phyloP scores from a whole-genome alignment of 192 early-diverging fungal species.

The Mortierella alpina region DNA sequence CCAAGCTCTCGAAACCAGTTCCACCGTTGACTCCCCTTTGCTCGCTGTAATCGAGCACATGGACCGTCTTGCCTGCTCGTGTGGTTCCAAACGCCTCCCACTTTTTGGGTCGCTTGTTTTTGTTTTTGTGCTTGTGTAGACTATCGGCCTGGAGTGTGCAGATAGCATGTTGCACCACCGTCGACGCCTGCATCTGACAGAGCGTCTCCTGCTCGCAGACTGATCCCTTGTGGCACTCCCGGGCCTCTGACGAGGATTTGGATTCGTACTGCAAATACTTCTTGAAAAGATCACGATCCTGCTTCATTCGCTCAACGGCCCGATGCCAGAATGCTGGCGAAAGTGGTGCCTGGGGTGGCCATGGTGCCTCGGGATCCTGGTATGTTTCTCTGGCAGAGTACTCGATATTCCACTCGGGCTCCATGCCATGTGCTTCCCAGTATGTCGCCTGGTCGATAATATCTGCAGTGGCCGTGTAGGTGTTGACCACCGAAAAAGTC shows the following conservation, averaged over 20 bases:
- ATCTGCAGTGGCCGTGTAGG: slow-evolving; percentile 61
- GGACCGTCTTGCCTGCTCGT: slow-evolving; percentile 8
- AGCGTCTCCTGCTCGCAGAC: slow-evolving; percentile 20
- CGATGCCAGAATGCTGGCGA: slow-evolving; percentile 62
- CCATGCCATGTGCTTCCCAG: slow-evolving; percentile 48
- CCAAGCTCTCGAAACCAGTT: no score
- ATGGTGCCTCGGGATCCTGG: background rate
- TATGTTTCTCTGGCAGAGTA: slow-evolving; percentile 60
- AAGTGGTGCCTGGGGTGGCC: slow-evolving; percentile 31
- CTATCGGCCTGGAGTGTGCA: slow-evolving; percentile 11
- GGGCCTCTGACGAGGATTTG: slow-evolving; percentile 45
- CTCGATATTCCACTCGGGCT: slow-evolving; percentile 61
- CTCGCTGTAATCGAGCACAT: slow-evolving; percentile 12
- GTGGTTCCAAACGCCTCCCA: slow-evolving; percentile 18
- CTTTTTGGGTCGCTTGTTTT: slow-evolving; percentile 22
- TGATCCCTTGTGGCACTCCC: slow-evolving; percentile 15
- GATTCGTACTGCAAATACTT: slow-evolving; percentile 54
- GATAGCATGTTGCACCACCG: slow-evolving; percentile 20
- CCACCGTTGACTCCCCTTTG: slow-evolving; percentile 6
- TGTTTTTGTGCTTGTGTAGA: background rate
- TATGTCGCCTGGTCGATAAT: slow-evolving; percentile 46
- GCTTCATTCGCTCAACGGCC: slow-evolving; percentile 52
- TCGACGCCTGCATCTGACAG: slow-evolving; percentile 51
- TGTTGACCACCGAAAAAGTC: slow-evolving; percentile 63
- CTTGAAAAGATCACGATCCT: slow-evolving; percentile 46